A percentile compares a stretch with the other conserved stretches of the same genome.
Evolutionary conservation across 148 eudicot genomes (phyloP).

Genomic region (Rhododendron mucronatum): DNA sequence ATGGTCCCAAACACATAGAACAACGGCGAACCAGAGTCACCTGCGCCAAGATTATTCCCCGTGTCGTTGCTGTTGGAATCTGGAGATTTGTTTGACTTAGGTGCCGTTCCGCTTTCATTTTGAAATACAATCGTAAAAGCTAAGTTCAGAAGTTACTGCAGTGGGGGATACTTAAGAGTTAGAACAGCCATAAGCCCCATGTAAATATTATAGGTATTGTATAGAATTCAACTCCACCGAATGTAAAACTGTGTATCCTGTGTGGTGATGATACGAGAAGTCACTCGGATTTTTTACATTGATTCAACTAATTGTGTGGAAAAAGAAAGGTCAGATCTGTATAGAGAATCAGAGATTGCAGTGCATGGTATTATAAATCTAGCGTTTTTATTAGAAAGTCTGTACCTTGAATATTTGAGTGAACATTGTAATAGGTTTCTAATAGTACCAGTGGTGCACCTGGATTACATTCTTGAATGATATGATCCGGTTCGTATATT

Average conservation of each 20-base stretch:
- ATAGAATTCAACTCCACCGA: not conserved
- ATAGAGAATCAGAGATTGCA: not conserved
- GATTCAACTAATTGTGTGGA: not conserved
- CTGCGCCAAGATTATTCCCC: too few species aligned
- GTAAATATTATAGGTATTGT: not conserved
- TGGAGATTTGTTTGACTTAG: too few species aligned
- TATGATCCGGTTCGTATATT: not conserved
- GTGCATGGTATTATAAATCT: not conserved
- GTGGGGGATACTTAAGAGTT: not conserved
- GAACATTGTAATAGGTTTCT: not conserved
- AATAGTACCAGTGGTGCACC: not conserved
- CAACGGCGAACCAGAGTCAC: too few species aligned
- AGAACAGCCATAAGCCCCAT: not conserved
- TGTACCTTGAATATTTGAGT: not conserved
- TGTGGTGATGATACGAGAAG: not conserved
- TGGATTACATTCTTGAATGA: not conserved
- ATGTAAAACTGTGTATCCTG: not conserved
- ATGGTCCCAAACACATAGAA: too few species aligned
- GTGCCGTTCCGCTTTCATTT: too few species aligned
- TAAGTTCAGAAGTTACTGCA: not conserved
- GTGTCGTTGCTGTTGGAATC: too few species aligned
- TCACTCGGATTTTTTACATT: not conserved
- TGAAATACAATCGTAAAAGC: not conserved
- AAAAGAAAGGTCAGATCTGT: not conserved
- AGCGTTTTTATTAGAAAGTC: not conserved